Conservation (phyloP, 23 red algal genomes). For the Gracilaria domingensis region DNA sequence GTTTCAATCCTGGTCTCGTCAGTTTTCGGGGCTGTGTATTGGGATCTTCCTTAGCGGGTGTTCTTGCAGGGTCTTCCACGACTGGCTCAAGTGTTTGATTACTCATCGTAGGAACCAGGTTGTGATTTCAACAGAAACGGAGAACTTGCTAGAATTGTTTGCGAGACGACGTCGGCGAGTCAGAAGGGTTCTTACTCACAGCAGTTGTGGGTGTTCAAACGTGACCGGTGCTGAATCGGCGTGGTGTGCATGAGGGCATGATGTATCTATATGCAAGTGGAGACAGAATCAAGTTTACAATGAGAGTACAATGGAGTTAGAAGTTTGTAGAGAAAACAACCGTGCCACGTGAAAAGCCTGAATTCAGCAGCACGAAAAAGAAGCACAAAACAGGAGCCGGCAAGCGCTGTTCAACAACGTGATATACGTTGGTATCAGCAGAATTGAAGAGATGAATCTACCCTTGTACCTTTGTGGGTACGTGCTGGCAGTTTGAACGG, state of each 20-base stretch:
- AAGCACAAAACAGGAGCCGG: constrained; percentile 12
- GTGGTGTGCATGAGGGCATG: not conserved
- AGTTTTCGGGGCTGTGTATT: not conserved
- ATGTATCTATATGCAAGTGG: not conserved
- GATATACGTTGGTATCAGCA: constrained; percentile 27
- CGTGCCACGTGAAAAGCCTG: not conserved
- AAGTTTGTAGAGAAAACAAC: constrained; percentile 9
- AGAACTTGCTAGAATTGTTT: not conserved
- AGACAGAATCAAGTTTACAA: not conserved
- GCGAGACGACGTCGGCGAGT: not conserved
- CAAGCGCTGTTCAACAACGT: not conserved
- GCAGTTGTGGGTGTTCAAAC: not conserved
- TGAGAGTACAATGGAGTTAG: constrained; percentile 27
- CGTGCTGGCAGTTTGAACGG: not conserved
- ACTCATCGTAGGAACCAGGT: not conserved
- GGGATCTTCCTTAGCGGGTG: not conserved
- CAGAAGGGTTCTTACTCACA: not conserved
- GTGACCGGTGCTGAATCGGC: not conserved
- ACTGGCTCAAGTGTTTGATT: not conserved
- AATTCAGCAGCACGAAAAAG: constrained; percentile 11
- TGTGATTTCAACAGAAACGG: not conserved
- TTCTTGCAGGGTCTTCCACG: not conserved
- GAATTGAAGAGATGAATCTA: not conserved
- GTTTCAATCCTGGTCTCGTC: not conserved
- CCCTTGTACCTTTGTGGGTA: not conserved